phyloP scores from a whole-genome alignment of 495 filamentous ascomycete species.

The Schizothecium vesticola region DNA sequence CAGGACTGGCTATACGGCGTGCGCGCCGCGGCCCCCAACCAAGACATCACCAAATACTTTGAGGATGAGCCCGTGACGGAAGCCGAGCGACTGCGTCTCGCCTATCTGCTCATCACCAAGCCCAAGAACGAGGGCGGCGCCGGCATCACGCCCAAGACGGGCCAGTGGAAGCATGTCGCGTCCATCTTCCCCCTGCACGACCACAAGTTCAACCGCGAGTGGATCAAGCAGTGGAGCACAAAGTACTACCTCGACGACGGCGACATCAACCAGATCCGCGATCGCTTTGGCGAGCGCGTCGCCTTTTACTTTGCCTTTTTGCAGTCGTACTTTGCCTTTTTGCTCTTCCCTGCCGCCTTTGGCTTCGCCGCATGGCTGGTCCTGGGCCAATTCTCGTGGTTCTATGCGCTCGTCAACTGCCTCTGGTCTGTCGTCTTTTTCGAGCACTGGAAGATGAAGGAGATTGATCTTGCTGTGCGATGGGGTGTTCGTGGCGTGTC shows the following conservation, averaged over 20 bases:
- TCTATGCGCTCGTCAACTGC: constrained; percentile 76
- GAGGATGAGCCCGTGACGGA: constrained; percentile 69
- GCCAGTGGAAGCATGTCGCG: constrained; percentile 79
- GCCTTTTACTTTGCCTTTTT: constrained; percentile 97
- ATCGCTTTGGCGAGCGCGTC: constrained; percentile 88
- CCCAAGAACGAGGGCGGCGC: constrained; percentile 79
- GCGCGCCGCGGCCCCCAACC: constrained; percentile 69
- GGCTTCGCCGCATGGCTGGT: constrained; percentile 77
- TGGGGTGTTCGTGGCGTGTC: constrained; percentile 91
- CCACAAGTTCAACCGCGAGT: constrained; percentile 76
- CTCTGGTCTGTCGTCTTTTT: constrained; percentile 89
- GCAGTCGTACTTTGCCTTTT: constrained; percentile 84
- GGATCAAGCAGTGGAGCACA: constrained; percentile 83
- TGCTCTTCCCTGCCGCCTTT: constrained; percentile 78
- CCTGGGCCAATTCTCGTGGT: constrained; percentile 74
- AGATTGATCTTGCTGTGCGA: constrained; percentile 80
- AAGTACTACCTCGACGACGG: constrained; percentile 71
- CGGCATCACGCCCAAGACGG: constrained; percentile 75
- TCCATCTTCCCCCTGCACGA: constrained; percentile 88
- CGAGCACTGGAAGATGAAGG: constrained; percentile 95
- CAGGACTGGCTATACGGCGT: constrained; percentile 96
- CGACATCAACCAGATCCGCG: constrained; percentile 79
- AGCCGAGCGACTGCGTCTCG: constrained; percentile 79
- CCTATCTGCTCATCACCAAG: constrained; percentile 82
- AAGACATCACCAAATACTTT: constrained; percentile 59